These are phyloP conservation scores for Talaromyces sp. DNA, from an alignment of 2,329 filamentous ascomycete species.

Conservation along the genomic window DNA sequence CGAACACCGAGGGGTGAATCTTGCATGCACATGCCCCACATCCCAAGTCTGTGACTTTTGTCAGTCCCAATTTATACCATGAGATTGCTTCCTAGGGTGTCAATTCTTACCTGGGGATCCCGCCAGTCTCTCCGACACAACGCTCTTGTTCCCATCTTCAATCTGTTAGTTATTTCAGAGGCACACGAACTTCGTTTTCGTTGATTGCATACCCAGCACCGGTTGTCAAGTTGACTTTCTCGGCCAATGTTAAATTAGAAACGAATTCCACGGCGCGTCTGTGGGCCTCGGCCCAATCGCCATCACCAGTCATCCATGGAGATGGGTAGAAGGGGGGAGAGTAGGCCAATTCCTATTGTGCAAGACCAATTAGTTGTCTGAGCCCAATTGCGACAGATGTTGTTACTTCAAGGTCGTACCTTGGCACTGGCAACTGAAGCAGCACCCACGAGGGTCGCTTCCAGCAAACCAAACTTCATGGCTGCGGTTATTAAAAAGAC, in stretches of 20 bases:
- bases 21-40: conserved; percentile 78
- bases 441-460: conserved; percentile 34
- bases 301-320: conserved; percentile 78
- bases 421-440: conserved; percentile 36
- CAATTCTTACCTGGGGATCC: conserved; percentile 44
- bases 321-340: conserved; percentile 78
- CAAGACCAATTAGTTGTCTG: neutral
- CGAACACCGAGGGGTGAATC: conserved; percentile 83
- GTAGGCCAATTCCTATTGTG: conserved; percentile 34
- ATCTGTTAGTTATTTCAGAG: conserved; percentile 1
- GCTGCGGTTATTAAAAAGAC: conserved; percentile 12
- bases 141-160: conserved; percentile 66
- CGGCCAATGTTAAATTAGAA: conserved; percentile 75
- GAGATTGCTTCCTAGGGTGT: neutral
- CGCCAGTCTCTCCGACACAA: conserved; percentile 73
- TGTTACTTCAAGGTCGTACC: conserved; percentile 26
- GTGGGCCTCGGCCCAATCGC: conserved; percentile 76
- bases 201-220: conserved; percentile 69
- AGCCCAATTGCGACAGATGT: no score
- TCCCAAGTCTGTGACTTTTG: conserved; percentile 50
- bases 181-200: neutral
- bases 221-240: conserved; percentile 95
- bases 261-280: conserved; percentile 76
- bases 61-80: conserved; percentile 5
- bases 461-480: conserved; percentile 42